phyloP scores from a whole-genome alignment of 1,284 basidiomycete species.

The Phlebopus sp. region DNA sequence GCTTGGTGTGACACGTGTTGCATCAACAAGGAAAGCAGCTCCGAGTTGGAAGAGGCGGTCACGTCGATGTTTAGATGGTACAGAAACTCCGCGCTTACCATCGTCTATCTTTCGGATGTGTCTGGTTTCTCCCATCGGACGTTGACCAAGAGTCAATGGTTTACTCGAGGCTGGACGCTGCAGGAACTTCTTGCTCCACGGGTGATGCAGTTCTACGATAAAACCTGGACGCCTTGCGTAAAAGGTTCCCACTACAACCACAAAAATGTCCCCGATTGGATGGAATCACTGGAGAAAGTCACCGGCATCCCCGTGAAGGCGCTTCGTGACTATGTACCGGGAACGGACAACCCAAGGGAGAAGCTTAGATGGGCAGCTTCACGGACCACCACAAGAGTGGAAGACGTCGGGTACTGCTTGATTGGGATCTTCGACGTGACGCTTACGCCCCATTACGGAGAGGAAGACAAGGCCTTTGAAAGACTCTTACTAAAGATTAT shows the following conservation, averaged over 20 bases:
- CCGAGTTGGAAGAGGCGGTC: constrained; percentile 7
- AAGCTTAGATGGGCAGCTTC: constrained; percentile 4
- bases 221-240: constrained; percentile 3
- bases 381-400: constrained; percentile 1
- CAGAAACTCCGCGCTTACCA: constrained; percentile 2
- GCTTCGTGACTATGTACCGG: constrained; percentile 1
- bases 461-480: constrained; percentile 6
- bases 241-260: constrained; percentile 5
- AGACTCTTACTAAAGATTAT: constrained; percentile 5
- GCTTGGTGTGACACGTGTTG: constrained; percentile 6
- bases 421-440: constrained; percentile 8
- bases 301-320: background rate
- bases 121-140: background rate
- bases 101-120: constrained; percentile 6
- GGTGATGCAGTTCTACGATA: constrained; percentile 7
- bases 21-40: constrained; percentile 5
- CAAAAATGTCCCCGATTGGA: constrained; percentile 3
- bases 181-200: constrained; percentile 7
- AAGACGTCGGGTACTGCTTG: constrained; percentile 8
- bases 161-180: constrained; percentile 5
- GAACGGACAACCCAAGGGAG: constrained; percentile 2
- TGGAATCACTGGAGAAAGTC: background rate
- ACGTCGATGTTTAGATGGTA: constrained; percentile 12
- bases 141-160: constrained; percentile 5
- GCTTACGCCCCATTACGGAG: constrained; percentile 7